Conservation (phyloP, 2,329 filamentous ascomycete species). For the Zymoseptoria pseudotritici region DNA sequence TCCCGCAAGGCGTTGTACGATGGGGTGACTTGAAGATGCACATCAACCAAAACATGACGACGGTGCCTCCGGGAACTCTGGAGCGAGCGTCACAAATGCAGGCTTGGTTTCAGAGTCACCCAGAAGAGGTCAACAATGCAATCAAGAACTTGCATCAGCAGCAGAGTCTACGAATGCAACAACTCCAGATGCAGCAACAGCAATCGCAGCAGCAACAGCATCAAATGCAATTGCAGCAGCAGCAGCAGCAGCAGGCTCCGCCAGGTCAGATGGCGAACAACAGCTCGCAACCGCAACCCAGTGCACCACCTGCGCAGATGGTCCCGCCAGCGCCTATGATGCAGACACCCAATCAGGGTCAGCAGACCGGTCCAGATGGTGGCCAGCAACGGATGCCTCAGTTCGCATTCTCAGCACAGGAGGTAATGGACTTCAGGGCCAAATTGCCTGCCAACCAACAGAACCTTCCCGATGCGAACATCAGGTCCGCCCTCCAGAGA, state of each 20-base stretch:
- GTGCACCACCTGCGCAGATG: slow-evolving; percentile 30
- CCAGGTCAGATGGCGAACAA: not conserved
- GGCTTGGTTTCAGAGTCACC: slow-evolving; percentile 20
- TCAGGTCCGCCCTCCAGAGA: not conserved
- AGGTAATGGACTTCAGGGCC: not conserved
- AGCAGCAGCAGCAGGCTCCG: slow-evolving; percentile 1
- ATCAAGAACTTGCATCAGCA: slow-evolving; percentile 29
- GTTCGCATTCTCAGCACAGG: not conserved
- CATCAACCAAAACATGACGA: slow-evolving; percentile 40
- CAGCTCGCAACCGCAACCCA: not conserved
- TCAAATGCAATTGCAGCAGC: slow-evolving; percentile 6
- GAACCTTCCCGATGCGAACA: not conserved
- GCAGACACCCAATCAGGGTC: slow-evolving; percentile 9
- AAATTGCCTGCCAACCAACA: not conserved
- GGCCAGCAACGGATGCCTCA: not conserved
- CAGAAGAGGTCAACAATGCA: slow-evolving; percentile 16
- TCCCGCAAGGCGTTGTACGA: slow-evolving; percentile 46
- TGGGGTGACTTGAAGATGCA: slow-evolving; percentile 53
- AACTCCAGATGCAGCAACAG: slow-evolving; percentile 33
- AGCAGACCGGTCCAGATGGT: not conserved
- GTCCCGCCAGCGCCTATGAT: slow-evolving; percentile 24
- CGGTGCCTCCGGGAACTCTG: slow-evolving; percentile 35
- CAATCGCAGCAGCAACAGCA: slow-evolving; percentile 15
- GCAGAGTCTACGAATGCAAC: slow-evolving; percentile 32
- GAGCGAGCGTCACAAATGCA: slow-evolving; percentile 31